phyloP scores from a whole-genome alignment of 441 rosid genomes.

The Pelargonium hybrid region DNA sequence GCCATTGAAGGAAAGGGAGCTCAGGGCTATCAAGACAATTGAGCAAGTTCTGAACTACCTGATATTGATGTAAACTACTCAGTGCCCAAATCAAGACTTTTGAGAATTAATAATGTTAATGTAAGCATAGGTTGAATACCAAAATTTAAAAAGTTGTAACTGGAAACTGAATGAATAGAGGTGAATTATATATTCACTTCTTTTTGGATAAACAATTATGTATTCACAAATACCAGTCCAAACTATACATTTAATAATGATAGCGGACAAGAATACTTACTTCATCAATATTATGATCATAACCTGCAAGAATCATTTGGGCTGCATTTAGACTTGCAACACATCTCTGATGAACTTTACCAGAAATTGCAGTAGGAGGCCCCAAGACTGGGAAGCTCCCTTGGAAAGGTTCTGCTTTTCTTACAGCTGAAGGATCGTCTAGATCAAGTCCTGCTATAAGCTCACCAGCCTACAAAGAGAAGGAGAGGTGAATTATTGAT shows the following conservation, averaged over 20 bases:
- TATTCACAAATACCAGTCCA: neutral
- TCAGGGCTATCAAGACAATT: slow-evolving; percentile 93
- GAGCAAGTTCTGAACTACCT: slow-evolving; percentile 93
- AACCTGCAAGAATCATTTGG: slow-evolving; percentile 97
- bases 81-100: slow-evolving; percentile 14
- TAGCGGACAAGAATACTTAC: slow-evolving; percentile 33
- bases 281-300: slow-evolving; percentile 87
- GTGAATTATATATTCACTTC: slow-evolving; percentile 6
- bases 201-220: neutral
- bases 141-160: neutral
- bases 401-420: slow-evolving; percentile 94
- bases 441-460: slow-evolving; percentile 93
- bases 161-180: neutral
- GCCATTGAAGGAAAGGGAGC: slow-evolving; percentile 99
- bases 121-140: neutral
- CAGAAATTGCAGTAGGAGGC: slow-evolving; percentile 91
- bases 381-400: slow-evolving; percentile 86
- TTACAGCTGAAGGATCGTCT: slow-evolving; percentile 98
- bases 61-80: slow-evolving; percentile 22
- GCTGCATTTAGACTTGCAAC: slow-evolving; percentile 93
- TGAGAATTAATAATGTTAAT: neutral
- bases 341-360: slow-evolving; percentile 98
- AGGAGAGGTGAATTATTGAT: slow-evolving; percentile 8
- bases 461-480: slow-evolving; percentile 81
- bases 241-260: slow-evolving; percentile 13